Conservation (phyloP, 495 filamentous ascomycete genomes). For the Aspergillus biplanus region DNA sequence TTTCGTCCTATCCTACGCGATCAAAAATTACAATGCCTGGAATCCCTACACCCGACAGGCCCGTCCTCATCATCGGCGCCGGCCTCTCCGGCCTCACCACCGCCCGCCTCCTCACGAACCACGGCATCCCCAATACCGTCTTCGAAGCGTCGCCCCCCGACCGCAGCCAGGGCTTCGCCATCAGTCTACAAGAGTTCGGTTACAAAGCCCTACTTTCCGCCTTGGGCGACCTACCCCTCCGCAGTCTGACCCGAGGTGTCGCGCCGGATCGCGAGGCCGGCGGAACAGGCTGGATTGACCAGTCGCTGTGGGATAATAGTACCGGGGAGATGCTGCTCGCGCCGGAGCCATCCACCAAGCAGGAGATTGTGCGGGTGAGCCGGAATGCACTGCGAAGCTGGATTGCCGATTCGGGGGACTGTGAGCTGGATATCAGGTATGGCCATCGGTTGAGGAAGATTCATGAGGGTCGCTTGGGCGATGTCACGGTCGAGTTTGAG, state of each 20-base stretch:
- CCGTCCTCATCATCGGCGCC: conserved; percentile 5
- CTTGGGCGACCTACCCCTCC: conserved; percentile 3
- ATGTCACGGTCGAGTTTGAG: conserved; percentile 3
- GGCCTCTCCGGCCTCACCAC: conserved; percentile 5
- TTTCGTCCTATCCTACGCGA: neutral
- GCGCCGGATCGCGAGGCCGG: conserved; percentile 3
- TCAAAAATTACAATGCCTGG: neutral
- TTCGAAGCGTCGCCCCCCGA: neutral
- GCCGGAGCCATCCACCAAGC: neutral
- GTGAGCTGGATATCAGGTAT: conserved; percentile 1
- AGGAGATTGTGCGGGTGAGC: conserved; percentile 4
- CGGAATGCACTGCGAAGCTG: conserved; percentile 5
- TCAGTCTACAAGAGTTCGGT: conserved; percentile 1
- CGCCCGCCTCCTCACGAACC: conserved; percentile 6
- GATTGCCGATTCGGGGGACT: neutral
- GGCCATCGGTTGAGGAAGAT: neutral
- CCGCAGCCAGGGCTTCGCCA: conserved; percentile 7
- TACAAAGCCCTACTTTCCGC: neutral
- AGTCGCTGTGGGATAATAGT: neutral
- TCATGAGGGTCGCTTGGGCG: neutral
- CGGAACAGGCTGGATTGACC: conserved; percentile 2
- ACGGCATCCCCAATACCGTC: conserved; percentile 7
- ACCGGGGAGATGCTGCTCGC: conserved; percentile 1
- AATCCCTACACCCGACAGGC: neutral
- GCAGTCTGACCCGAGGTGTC: conserved; percentile 4